Evolutionary conservation across 495 filamentous ascomycete species (phyloP).

Genomic region (Ascodesmis nigricans): DNA sequence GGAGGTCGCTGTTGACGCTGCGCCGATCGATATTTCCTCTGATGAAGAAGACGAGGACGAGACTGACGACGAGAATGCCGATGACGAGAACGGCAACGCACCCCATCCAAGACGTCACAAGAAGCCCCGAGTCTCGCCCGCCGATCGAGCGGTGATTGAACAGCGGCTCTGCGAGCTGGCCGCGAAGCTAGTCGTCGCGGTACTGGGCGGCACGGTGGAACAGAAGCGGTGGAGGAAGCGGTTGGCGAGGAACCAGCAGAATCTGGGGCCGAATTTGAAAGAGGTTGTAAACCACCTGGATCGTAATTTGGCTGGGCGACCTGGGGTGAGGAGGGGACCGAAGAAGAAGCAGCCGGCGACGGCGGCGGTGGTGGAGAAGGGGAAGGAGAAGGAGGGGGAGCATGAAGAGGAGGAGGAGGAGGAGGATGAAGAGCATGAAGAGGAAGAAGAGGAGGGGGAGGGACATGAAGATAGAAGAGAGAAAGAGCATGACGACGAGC

Average conservation of each 20-base stretch:
- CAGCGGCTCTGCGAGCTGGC: slow-evolving; percentile 65
- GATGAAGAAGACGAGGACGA: slow-evolving; percentile 43
- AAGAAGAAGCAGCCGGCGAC: slow-evolving; percentile 28
- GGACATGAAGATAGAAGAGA: slow-evolving; percentile 33
- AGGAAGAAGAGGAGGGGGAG: slow-evolving; percentile 34
- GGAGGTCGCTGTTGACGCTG: slow-evolving; percentile 48
- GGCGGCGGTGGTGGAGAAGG: slow-evolving; percentile 30
- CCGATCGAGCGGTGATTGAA: slow-evolving; percentile 60
- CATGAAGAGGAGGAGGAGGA: slow-evolving; percentile 30
- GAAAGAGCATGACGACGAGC: slow-evolving; percentile 28
- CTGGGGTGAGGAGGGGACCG: slow-evolving; percentile 24
- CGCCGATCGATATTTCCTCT: slow-evolving; percentile 32
- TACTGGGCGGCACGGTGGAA: slow-evolving; percentile 53
- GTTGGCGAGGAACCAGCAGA: slow-evolving; percentile 41
- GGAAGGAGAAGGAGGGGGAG: slow-evolving; percentile 29
- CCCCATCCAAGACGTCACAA: slow-evolving; percentile 25
- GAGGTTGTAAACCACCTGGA: slow-evolving; percentile 58
- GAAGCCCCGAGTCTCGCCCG: too few species aligned
- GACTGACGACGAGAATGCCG: slow-evolving; percentile 33
- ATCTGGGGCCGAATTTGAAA: slow-evolving; percentile 50
- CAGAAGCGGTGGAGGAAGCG: slow-evolving; percentile 36
- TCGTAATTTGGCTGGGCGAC: slow-evolving; percentile 27
- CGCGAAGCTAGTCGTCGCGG: slow-evolving; percentile 56
- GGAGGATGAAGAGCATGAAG: slow-evolving; percentile 19
- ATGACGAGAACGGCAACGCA: slow-evolving; percentile 22